Evolutionary conservation across 2,329 filamentous ascomycete species (phyloP).

Genomic region (Ascochyta clinopodiicola): DNA sequence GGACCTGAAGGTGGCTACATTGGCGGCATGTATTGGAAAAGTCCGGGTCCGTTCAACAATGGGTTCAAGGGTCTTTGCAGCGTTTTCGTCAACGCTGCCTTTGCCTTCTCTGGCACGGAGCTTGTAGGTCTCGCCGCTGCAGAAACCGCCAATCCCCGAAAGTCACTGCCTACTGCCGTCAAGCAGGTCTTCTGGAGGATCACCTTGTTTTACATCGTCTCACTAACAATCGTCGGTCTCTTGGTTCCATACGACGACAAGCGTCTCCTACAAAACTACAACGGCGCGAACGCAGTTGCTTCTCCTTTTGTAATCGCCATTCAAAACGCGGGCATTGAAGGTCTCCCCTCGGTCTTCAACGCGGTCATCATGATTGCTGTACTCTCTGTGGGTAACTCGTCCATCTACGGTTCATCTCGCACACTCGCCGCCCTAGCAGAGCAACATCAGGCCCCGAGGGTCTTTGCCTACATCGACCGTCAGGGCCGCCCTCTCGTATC

Average conservation of each 20-base stretch:
- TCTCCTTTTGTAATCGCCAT: slow-evolving; percentile 96
- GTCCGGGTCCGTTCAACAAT: slow-evolving; percentile 83
- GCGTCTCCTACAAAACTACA: slow-evolving; percentile 65
- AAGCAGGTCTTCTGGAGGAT: slow-evolving; percentile 57
- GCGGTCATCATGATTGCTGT: slow-evolving; percentile 92
- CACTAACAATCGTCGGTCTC: slow-evolving; percentile 79
- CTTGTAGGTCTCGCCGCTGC: slow-evolving; percentile 66
- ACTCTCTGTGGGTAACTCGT: slow-evolving; percentile 88
- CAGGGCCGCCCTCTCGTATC: slow-evolving; percentile 65
- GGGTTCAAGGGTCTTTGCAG: slow-evolving; percentile 70
- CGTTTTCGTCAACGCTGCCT: slow-evolving; percentile 69
- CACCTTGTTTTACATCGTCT: slow-evolving; percentile 80
- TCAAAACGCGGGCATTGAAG: slow-evolving; percentile 78
- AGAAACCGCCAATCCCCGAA: slow-evolving; percentile 63
- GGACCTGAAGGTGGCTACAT: slow-evolving; percentile 70
- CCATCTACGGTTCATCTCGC: slow-evolving; percentile 88
- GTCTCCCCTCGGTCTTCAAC: slow-evolving; percentile 89
- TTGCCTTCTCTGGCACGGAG: slow-evolving; percentile 68
- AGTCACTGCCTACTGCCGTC: slow-evolving; percentile 53
- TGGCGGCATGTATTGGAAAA: slow-evolving; percentile 76
- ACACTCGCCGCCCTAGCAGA: slow-evolving; percentile 90
- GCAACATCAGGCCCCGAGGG: slow-evolving; percentile 66
- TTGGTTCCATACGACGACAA: slow-evolving; percentile 76
- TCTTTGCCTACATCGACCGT: slow-evolving; percentile 67
- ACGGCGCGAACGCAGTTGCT: slow-evolving; percentile 71